Base-by-base conservation (phyloP, 1,284 basidiomycete species). In the Coniophora puteana region DNA sequence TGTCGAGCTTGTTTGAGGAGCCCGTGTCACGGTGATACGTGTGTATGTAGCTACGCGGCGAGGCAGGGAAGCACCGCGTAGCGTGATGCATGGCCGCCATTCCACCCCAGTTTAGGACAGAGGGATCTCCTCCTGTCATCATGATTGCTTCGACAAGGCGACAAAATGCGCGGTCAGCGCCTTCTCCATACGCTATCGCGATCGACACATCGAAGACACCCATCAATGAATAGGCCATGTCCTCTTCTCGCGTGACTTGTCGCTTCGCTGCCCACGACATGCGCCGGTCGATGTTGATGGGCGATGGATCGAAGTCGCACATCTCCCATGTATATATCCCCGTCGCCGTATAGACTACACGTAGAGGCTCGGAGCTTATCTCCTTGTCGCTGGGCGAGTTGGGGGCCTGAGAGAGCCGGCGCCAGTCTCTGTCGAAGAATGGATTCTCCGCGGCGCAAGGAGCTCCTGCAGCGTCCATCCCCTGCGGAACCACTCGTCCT, bases 401-500 rank as follows among this genome's bases (percentile, higher is more conserved):
- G 36, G 24, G 36, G 7, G n/a, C 2, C 36, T n/a, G n/a, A n/a
- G n/a, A n/a, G n/a, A n/a, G n/a, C n/a, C n/a, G n/a, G n/a, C n/a
- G n/a, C n/a, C 36, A 38, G 24, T 18, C 14, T 18, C 27, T 38
- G 21, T 38, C 18, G 26, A 23, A 38, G 24, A 38, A 38, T 17
- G 10, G 25, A 38, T 38, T n/a, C 24, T 21, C 23, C 17, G 13
- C 4, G 36, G 36, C 7, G 38, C 38, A 31, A 39, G 38, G 8
- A 39, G 38, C 22, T 39, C 38, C 22, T 39, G 38, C 8, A 39
- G 29, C 14, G 38, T 39, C 28, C 38, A 39, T 4, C 38, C 28
- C 11, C 38, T 17, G n/a, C 28, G 24, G 24, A 37, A 28, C 36
- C 36, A 37, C 25, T 21, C 36, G 20, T 37, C 36, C 14, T 25